phyloP scores from a whole-genome alignment of 2,329 filamentous ascomycete species.

The Cercospora sesami region DNA sequence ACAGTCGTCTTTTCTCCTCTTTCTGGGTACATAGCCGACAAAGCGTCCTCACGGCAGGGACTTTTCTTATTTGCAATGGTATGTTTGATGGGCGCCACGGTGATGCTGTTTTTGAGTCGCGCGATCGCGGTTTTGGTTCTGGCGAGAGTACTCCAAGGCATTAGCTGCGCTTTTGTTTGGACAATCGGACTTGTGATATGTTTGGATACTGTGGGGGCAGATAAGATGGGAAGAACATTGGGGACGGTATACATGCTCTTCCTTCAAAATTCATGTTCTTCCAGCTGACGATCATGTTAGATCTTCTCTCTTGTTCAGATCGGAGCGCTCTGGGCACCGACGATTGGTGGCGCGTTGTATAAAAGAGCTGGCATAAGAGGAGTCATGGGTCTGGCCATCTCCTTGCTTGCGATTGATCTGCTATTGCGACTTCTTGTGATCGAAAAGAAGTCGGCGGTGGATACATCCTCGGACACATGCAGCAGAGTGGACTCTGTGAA shows the following conservation, averaged over 20 bases:
- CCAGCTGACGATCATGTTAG: no score
- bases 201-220: background rate
- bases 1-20: background rate
- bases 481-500: background rate
- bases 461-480: background rate
- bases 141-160: background rate
- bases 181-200: background rate
- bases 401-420: background rate
- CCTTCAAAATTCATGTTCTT: no score
- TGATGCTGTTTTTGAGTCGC: background rate
- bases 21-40: background rate
- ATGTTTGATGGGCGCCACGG: background rate
- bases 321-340: background rate
- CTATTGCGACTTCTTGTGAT: background rate
- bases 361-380: background rate
- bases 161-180: background rate
- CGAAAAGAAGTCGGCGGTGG: background rate
- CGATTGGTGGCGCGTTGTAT: background rate
- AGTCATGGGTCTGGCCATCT: background rate
- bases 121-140: background rate
- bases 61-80: background rate
- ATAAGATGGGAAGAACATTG: background rate
- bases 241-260: no score
- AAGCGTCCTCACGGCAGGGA: background rate
- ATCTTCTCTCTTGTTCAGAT: background rate